Base-by-base conservation (phyloP, 805 yeast species). In the Helenozyma rhizophorensis region DNA sequence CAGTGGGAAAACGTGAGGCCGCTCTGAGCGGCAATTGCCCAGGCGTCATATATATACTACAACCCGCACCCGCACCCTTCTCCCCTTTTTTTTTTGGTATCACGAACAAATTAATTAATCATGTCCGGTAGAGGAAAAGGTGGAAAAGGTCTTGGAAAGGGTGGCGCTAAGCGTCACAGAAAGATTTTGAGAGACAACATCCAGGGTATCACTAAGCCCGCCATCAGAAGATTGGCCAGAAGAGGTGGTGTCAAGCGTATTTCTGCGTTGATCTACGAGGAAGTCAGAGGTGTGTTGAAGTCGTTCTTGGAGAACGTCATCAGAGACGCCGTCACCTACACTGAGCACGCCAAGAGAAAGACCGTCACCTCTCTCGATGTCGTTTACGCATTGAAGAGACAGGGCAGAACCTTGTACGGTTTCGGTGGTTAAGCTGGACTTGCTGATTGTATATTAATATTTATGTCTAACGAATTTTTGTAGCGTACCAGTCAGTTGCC, bases 161-260 rank as follows among this genome's bases (percentile, higher is more conserved):
- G 97, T 75, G 98, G 98, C 77, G 98, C 98, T 60, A 90, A 90
- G 83, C 88, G 98, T 74, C 98, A 90, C 88, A 87, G 97, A 82
- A 89, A 89, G 86, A 86, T 90, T 72, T 78, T 89, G 52, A 89
- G 97, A 80, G 98, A 93, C 72, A 93, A 90, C 90, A 90, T 93
- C 55, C 97, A 89, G 75, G 98, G 98, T 78, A 90, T 90, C 67
- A 90, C 98, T 47, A 90, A 90, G 81, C 98, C 98, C 65, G 98
- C 98, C 64, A 90, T 90, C 65, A 88, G 98, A 79, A 90, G 98
- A 86, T 83, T 90, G 60, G 98, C 98, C 33, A 90, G 98, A 83
- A 88, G 98, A 86, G 98, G 98, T 76, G 98, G 98, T 89, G 98
- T 90, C 65, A 90, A 90, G 83, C 96, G 98, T 85, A 90, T 90